These are phyloP conservation scores for Leishmania guyanensis DNA, from an alignment of 208 protist species.

Conservation along the genomic window DNA sequence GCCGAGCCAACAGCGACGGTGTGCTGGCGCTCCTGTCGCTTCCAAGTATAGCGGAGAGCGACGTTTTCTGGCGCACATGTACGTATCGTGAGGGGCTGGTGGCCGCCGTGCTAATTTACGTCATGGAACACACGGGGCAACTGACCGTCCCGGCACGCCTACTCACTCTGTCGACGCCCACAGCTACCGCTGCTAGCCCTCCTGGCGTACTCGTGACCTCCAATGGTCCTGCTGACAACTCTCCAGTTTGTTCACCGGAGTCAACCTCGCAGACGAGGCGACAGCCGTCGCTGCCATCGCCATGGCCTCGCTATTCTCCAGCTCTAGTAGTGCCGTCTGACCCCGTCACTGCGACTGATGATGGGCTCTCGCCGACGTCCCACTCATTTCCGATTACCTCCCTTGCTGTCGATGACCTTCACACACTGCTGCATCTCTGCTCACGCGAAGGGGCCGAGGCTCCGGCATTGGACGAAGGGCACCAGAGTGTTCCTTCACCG, in stretches of 20 bases:
- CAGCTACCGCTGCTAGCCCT: background rate
- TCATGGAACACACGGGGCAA: conserved; percentile 28
- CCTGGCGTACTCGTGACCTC: background rate
- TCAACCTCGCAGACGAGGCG: background rate
- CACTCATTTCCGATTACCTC: background rate
- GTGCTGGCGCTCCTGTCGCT: conserved; percentile 51
- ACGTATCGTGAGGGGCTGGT: conserved; percentile 66
- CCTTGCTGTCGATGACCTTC: conserved; percentile 28
- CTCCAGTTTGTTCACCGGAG: background rate
- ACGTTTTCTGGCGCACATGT: conserved; percentile 78
- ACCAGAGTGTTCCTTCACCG: background rate
- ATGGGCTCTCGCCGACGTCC: background rate
- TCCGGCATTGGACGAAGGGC: background rate
- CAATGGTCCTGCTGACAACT: background rate
- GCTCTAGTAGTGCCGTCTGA: background rate
- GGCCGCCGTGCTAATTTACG: conserved; percentile 43
- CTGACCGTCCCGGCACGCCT: background rate
- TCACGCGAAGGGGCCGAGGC: background rate
- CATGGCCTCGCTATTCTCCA: background rate
- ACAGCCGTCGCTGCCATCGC: background rate
- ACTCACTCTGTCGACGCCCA: background rate
- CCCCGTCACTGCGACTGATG: background rate
- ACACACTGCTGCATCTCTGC: conserved; percentile 32
- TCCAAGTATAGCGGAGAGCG: conserved; percentile 35
- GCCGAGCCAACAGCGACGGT: conserved; percentile 38